Conservation (phyloP, 2,329 filamentous ascomycete species). For the Fusarium acutatum region DNA sequence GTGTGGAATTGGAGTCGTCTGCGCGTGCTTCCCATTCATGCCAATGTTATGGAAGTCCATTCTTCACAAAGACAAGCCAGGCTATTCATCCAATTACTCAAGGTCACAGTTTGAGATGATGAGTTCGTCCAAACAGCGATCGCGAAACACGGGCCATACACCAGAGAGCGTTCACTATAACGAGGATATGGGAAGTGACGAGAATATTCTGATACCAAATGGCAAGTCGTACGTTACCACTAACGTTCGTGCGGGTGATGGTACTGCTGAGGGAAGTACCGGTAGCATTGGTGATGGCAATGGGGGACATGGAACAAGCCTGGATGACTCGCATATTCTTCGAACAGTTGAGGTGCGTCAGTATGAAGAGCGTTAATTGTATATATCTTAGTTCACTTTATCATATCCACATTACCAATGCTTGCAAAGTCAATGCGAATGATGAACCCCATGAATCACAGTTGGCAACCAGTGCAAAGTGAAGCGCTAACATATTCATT, state of each 20-base stretch:
- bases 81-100: constrained; percentile 21
- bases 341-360: constrained; percentile 19
- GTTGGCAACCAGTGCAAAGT: fast-evolving
- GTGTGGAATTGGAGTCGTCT: constrained; percentile 24
- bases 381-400: too few relatives aligned
- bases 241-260: background rate
- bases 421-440: fast-evolving
- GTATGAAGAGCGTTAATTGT: constrained; percentile 1
- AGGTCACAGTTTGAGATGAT: constrained; percentile 27
- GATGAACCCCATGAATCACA: fast-evolving
- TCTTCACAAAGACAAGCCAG: constrained; percentile 20
- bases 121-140: constrained; percentile 6
- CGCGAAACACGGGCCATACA: background rate
- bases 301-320: background rate
- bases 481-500: background rate
- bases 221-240: constrained; percentile 15
- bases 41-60: constrained; percentile 31
- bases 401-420: fast-evolving
- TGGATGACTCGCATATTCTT: constrained; percentile 17
- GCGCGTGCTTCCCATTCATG: constrained; percentile 28
- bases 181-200: constrained; percentile 8
- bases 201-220: constrained; percentile 17
- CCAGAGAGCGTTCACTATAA: background rate
- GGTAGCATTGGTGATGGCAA: background rate
- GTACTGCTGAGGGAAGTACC: background rate